Percentiles rank a stretch among this genome's conserved stretches.
These are phyloP conservation scores for Hippophae rhamnoides DNA, from an alignment of 306 rosid genomes.

Conservation along the genomic window DNA sequence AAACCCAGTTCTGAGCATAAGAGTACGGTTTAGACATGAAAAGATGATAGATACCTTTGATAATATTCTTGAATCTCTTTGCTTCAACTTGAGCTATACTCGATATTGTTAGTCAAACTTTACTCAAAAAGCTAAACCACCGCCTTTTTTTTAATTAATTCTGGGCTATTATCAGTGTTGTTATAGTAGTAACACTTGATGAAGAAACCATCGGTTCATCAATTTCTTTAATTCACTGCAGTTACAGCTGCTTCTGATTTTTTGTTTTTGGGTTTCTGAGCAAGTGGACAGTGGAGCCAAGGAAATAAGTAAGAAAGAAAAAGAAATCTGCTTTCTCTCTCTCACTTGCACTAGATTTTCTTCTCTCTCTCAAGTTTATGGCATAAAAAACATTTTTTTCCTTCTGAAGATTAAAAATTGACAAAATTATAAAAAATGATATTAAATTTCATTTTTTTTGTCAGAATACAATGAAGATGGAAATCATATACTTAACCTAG, in stretches of 20 bases:
- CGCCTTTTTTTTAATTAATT: slow-evolving; percentile 28
- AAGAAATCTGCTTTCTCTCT: slow-evolving; percentile 12
- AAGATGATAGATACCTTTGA: slow-evolving; percentile 5
- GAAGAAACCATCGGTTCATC: slow-evolving; percentile 37
- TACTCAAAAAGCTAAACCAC: slow-evolving; percentile 49
- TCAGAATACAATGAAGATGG: too few species aligned
- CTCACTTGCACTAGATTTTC: slow-evolving; percentile 7
- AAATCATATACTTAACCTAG: too few species aligned
- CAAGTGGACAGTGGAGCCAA: slow-evolving; percentile 9
- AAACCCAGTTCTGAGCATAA: slow-evolving; percentile 22
- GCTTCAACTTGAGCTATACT: not conserved
- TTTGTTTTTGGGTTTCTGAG: slow-evolving; percentile 34
- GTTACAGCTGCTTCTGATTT: slow-evolving; percentile 11
- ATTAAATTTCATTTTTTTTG: not conserved
- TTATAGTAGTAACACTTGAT: slow-evolving; percentile 19
- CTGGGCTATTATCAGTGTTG: slow-evolving; percentile 8
- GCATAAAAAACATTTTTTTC: slow-evolving; percentile 7
- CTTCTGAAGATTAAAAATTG: slow-evolving; percentile 2
- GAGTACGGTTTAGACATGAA: slow-evolving; percentile 42
- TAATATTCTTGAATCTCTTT: slow-evolving; percentile 4
- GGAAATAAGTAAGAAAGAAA: not conserved
- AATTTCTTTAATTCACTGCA: slow-evolving; percentile 24
- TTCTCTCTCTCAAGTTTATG: slow-evolving; percentile 6
- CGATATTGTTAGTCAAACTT: slow-evolving; percentile 23
- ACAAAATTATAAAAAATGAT: slow-evolving; percentile 7